These are phyloP conservation scores for Verticillium dahliae DNA, from an alignment of 2,329 filamentous ascomycete species.

Conservation along the genomic window DNA sequence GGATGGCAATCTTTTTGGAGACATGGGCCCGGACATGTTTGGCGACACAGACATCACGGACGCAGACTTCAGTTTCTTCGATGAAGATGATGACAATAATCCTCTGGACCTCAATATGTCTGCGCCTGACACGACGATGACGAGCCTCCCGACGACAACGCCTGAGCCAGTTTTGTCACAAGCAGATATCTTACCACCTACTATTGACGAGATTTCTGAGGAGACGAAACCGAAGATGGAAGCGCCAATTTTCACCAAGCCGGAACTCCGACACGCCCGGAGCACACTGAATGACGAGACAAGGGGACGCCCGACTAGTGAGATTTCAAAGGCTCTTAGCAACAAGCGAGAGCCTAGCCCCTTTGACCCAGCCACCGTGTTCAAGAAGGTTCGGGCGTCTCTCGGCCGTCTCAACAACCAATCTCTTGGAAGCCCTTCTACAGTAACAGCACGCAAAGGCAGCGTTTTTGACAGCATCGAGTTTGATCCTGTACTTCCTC, in stretches of 20 bases:
- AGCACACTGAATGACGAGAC: constrained; percentile 42
- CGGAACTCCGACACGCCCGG: constrained; percentile 51
- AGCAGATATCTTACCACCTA: background rate
- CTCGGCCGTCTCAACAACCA: constrained; percentile 19
- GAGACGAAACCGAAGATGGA: constrained; percentile 6
- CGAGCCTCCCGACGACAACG: background rate
- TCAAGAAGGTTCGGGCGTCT: constrained; percentile 49
- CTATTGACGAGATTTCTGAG: constrained; percentile 7
- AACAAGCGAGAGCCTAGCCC: constrained; percentile 49
- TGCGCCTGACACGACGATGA: constrained; percentile 18
- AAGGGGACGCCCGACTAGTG: constrained; percentile 15
- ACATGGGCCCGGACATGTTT: constrained; percentile 64
- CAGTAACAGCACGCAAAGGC: constrained; percentile 23
- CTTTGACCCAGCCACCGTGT: constrained; percentile 51
- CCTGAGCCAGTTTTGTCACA: background rate
- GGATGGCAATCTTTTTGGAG: constrained; percentile 56
- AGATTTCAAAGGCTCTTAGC: constrained; percentile 3
- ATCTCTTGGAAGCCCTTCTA: constrained; percentile 10
- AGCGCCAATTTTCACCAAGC: constrained; percentile 45
- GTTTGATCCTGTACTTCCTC: constrained; percentile 44
- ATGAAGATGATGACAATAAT: constrained; percentile 47
- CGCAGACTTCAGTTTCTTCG: constrained; percentile 79
- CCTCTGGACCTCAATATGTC: constrained; percentile 28
- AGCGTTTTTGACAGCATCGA: constrained; percentile 49
- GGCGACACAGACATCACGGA: constrained; percentile 72